phyloP scores from a whole-genome alignment of 1,284 basidiomycete species.

The Golubevia pallescens region DNA sequence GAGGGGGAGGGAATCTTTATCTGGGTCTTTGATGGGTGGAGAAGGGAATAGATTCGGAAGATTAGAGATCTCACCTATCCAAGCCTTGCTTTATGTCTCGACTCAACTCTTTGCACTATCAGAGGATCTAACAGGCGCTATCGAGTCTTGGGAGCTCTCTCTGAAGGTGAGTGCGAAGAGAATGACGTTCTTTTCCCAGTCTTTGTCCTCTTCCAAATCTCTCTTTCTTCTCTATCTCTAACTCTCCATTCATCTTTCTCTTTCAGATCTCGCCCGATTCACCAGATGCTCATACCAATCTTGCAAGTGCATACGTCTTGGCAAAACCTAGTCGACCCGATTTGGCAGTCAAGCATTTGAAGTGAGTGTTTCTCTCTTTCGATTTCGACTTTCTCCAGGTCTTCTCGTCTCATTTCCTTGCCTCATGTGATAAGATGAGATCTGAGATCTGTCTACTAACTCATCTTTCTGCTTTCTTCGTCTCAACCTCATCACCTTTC shows the following conservation, averaged over 20 bases:
- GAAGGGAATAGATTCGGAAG: too few species aligned
- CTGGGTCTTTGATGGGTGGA: neutral
- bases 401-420: slow-evolving; percentile 30
- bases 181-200: neutral
- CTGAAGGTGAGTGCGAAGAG: neutral
- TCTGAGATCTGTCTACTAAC: neutral
- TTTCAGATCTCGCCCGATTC: slow-evolving; percentile 77
- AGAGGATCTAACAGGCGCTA: slow-evolving; percentile 33
- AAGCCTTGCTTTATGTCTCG: neutral
- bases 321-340: slow-evolving; percentile 83
- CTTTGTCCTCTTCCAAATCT: slow-evolving; percentile 21
- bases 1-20: neutral
- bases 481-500: slow-evolving; percentile 29
- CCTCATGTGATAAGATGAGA: slow-evolving; percentile 1
- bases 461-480: neutral
- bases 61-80: neutral
- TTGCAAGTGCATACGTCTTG: slow-evolving; percentile 92
- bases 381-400: slow-evolving; percentile 24
- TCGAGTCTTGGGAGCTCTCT: slow-evolving; percentile 42
- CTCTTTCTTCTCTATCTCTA: slow-evolving; percentile 14
- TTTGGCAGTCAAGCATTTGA: slow-evolving; percentile 84
- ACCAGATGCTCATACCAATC: slow-evolving; percentile 89
- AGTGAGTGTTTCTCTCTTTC: slow-evolving; percentile 68
- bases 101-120: neutral
- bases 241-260: slow-evolving; percentile 14